phyloP scores from a whole-genome alignment of 1,139 yeast genomes.

The Nakaseomyces uthaithaninus region DNA sequence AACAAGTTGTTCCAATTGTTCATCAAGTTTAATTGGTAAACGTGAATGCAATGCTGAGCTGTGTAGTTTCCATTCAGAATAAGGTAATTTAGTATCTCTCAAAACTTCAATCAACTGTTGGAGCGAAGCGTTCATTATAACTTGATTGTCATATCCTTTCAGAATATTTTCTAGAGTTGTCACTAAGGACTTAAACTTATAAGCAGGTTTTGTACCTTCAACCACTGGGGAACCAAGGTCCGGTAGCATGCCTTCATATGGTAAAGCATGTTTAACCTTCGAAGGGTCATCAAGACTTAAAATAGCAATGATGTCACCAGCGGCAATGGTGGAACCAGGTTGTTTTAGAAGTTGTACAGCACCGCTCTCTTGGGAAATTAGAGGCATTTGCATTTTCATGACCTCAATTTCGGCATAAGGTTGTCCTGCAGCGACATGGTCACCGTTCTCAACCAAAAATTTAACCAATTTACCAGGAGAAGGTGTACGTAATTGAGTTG shows the following conservation, averaged over 20 bases:
- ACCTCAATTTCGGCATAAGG: conserved; percentile 98
- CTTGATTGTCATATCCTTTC: conserved; percentile 91
- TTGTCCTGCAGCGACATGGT: conserved; percentile 85
- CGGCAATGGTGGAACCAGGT: conserved; percentile 94
- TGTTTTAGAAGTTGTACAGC: conserved; percentile 86
- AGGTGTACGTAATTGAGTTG: conserved; percentile 96
- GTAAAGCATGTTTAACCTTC: conserved; percentile 92
- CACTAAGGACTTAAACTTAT: conserved; percentile 54
- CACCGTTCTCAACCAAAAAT: conserved; percentile 90
- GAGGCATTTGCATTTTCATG: conserved; percentile 97
- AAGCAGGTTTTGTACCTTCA: conserved; percentile 76
- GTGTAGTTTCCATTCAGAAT: conserved; percentile 81
- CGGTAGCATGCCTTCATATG: conserved; percentile 91
- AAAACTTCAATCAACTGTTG: conserved; percentile 63
- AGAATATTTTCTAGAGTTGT: conserved; percentile 67
- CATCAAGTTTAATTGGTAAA: conserved; percentile 70
- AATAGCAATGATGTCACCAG: conserved; percentile 95
- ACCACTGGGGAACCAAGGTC: conserved; percentile 75
- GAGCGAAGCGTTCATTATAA: conserved; percentile 77
- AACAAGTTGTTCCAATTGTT: conserved; percentile 53
- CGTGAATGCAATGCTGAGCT: conserved; percentile 89
- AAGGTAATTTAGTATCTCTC: conserved; percentile 77
- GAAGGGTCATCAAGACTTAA: conserved; percentile 93
- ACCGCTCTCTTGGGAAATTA: conserved; percentile 90
- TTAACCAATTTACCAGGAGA: conserved; percentile 97